Percentiles rank a stretch among this genome's conserved stretches.
Conservation (phyloP, 441 rosid species). For the Populus hybrid region DNA sequence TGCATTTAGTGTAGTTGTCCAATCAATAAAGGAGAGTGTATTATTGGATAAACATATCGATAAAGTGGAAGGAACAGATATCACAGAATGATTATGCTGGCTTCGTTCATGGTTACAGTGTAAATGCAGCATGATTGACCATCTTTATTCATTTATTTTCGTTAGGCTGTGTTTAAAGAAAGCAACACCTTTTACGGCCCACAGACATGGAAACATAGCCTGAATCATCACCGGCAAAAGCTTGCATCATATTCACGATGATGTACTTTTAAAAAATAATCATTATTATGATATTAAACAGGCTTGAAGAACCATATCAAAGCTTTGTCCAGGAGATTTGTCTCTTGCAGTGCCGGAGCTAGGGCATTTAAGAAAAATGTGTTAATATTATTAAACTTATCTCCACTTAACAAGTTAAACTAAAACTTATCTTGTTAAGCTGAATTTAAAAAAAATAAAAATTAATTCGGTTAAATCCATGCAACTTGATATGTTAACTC, state of each 20-base stretch:
- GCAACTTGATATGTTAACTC: no score
- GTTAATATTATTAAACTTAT: no score
- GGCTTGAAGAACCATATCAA: no score
- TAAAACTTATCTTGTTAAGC: no score
- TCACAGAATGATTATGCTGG: not conserved
- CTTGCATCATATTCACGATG: not conserved
- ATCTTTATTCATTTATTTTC: no score
- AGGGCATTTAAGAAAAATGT: no score
- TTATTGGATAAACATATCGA: conserved; percentile 5
- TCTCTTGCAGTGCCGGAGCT: no score
- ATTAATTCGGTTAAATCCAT: no score
- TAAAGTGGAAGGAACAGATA: conserved; percentile 1
- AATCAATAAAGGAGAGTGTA: not conserved
- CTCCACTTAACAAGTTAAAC: accelerated
- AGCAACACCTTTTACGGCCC: not conserved
- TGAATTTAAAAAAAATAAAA: no score
- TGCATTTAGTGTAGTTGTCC: conserved; percentile 6
- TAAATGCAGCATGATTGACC: not conserved
- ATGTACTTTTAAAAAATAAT: no score
- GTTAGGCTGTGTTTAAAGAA: not conserved
- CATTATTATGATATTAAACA: no score
- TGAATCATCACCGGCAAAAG: not conserved
- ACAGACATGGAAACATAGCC: not conserved
- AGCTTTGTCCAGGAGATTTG: no score
- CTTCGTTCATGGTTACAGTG: not conserved